Evolutionary conservation across 257 asterid species (phyloP).

Genomic region (Gentiana straminea): DNA sequence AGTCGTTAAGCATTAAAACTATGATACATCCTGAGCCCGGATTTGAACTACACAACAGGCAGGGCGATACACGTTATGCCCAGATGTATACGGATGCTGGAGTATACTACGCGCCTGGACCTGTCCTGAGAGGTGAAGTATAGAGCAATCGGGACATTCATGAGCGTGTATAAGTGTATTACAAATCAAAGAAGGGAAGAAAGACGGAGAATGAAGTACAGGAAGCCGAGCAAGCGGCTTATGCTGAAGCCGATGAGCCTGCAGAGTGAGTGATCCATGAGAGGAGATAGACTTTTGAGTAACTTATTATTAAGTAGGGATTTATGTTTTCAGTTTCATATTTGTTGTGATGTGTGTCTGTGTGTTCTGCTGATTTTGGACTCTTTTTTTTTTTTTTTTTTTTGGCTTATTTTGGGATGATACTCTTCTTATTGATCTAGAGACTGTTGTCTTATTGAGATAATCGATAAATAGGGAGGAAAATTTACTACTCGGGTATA

Average conservation of each 20-base stretch:
- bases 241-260: conserved; percentile 44
- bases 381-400: too few species aligned
- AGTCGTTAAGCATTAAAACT: conserved; percentile 50
- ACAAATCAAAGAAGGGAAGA: conserved; percentile 91
- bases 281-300: too few species aligned
- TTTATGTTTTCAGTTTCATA: too few species aligned
- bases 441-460: too few species aligned
- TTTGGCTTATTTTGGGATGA: too few species aligned
- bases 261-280: conserved; percentile 4
- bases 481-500: too few species aligned
- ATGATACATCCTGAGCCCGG: conserved; percentile 95
- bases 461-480: too few species aligned
- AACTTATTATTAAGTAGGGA: too few species aligned
- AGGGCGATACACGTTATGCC: conserved; percentile 76
- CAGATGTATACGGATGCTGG: conserved; percentile 95
- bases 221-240: conserved; percentile 91
- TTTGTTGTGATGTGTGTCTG: too few species aligned
- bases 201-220: conserved; percentile 98
- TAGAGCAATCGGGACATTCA: conserved; percentile 82
- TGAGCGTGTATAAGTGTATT: conserved; percentile 57
- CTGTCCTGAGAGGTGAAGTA: conserved; percentile 85
- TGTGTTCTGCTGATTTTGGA: too few species aligned
- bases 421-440: too few species aligned
- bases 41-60: conserved; percentile 74
- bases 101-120: conserved; percentile 90